These are phyloP conservation scores for Coemansia sp. DNA, from an alignment of 192 early-diverging fungal species.

Conservation along the genomic window DNA sequence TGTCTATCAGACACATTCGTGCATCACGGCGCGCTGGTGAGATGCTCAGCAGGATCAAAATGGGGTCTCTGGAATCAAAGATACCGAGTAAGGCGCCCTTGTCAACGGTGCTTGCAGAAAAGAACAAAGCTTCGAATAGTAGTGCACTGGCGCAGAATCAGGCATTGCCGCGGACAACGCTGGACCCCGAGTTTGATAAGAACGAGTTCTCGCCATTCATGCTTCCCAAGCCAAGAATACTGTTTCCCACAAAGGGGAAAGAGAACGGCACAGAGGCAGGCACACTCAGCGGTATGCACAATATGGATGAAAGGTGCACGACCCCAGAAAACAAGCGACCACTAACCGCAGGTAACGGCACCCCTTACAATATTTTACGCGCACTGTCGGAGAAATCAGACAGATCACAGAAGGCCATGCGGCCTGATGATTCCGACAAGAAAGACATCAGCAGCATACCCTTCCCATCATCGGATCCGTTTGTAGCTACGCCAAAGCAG, in stretches of 20 bases:
- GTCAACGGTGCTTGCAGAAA: not conserved
- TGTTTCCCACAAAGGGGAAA: not conserved
- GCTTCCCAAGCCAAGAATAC: slow-evolving; percentile 23
- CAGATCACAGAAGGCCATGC: slow-evolving; percentile 9
- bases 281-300: not conserved
- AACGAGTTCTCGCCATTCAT: slow-evolving; percentile 30
- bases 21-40: slow-evolving; percentile 24
- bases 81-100: not conserved
- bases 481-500: slow-evolving; percentile 19
- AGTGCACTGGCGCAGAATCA: not conserved
- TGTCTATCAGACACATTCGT: slow-evolving; percentile 27
- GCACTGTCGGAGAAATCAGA: slow-evolving; percentile 36
- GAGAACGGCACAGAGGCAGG: not conserved
- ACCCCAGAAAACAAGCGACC: not conserved
- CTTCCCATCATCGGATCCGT: not conserved
- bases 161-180: slow-evolving; percentile 7
- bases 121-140: not conserved
- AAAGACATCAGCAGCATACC: not conserved
- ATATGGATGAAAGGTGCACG: not conserved
- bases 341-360: not conserved
- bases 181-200: slow-evolving; percentile 23
- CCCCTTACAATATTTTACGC: slow-evolving; percentile 26
- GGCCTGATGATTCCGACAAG: not conserved
- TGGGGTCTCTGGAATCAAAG: not conserved
- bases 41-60: slow-evolving; percentile 38